Conservation (phyloP, 169 alveolate species). For the Cryptosporidium bovis region DNA sequence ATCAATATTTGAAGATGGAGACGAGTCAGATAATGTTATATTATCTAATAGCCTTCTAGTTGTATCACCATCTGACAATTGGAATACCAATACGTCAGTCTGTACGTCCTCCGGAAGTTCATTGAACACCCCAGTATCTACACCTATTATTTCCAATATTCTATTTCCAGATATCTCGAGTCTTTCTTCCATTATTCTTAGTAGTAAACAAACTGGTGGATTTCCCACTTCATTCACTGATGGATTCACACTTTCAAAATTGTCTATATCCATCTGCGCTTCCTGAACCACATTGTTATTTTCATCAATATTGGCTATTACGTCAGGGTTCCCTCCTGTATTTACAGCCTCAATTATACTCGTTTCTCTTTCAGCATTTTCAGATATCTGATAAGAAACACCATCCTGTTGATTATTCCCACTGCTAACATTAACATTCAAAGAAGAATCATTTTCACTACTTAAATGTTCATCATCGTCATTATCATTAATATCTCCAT, state of each 20-base stretch:
- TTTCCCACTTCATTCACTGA: neutral
- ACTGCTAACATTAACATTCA: too few relatives aligned
- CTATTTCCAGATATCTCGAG: conserved; percentile 21
- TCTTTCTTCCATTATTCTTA: conserved; percentile 42
- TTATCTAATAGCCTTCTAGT: conserved; percentile 59
- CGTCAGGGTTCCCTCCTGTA: neutral
- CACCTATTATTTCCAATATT: conserved; percentile 65
- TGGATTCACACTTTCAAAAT: neutral
- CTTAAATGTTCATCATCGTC: too few relatives aligned
- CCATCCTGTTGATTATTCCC: too few relatives aligned
- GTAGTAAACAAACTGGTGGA: conserved; percentile 11
- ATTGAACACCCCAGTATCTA: conserved; percentile 43
- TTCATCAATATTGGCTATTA: neutral
- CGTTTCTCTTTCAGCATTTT: neutral
- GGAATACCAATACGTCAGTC: conserved; percentile 57
- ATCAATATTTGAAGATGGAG: conserved; percentile 7
- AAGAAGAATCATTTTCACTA: too few relatives aligned
- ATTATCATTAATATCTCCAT: too few relatives aligned
- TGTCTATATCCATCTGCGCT: neutral
- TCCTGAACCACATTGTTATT: neutral
- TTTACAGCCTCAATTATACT: neutral
- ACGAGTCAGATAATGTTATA: conserved; percentile 48
- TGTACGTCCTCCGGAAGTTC: conserved; percentile 70
- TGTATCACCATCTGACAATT: conserved; percentile 47
- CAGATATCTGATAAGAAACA: neutral